phyloP scores from a whole-genome alignment of 2,329 filamentous ascomycete genomes.

The Botrytis medusae region DNA sequence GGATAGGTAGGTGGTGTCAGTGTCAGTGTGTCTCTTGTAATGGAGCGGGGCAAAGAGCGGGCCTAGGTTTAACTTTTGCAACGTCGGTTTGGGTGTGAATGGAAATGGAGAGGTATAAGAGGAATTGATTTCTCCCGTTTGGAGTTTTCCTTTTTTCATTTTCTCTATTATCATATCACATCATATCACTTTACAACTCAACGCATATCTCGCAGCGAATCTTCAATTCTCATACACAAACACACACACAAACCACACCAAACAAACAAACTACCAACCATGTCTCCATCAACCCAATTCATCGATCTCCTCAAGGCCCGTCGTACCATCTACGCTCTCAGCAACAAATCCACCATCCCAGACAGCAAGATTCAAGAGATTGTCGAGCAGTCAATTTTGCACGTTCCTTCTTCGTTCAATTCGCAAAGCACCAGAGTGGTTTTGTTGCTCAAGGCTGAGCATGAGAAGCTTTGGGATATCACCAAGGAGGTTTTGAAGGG shows the following conservation, averaged over 20 bases:
- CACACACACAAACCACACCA: neutral
- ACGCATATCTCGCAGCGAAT: neutral
- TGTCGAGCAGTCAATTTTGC: slow-evolving; percentile 60
- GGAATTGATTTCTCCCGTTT: neutral
- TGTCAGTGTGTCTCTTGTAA: neutral
- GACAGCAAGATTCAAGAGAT: slow-evolving; percentile 63
- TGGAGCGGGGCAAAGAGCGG: neutral
- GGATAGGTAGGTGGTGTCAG: no score
- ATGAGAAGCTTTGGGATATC: slow-evolving; percentile 85
- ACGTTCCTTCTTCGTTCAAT: slow-evolving; percentile 85
- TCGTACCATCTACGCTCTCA: slow-evolving; percentile 67
- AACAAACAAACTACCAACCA: neutral
- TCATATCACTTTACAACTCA: no score
- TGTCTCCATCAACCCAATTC: slow-evolving; percentile 44
- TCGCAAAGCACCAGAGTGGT: slow-evolving; percentile 78
- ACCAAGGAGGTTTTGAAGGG: slow-evolving; percentile 62
- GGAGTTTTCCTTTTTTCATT: neutral
- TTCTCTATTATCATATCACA: neutral
- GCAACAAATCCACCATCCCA: slow-evolving; percentile 60
- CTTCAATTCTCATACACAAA: neutral
- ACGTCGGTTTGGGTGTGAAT: neutral
- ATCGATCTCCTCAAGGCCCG: slow-evolving; percentile 62
- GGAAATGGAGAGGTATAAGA: neutral
- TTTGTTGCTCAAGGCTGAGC: slow-evolving; percentile 76
- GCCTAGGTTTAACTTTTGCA: neutral